phyloP scores from a whole-genome alignment of 2,329 filamentous ascomycete genomes.

The Stagonosporopsis cucurbitacearum region DNA sequence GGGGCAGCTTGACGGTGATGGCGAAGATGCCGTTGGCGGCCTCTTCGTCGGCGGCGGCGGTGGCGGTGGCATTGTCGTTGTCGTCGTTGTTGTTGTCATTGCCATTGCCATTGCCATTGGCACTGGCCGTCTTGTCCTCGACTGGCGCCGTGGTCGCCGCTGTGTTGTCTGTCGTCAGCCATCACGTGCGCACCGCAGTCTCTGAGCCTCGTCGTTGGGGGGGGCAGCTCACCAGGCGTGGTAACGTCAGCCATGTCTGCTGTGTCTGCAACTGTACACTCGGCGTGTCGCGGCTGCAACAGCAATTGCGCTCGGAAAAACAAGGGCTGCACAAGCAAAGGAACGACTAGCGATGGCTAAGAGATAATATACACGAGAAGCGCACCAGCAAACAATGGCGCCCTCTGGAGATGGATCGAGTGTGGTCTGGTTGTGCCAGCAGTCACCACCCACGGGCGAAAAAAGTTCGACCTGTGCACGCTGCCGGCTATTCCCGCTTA shows the following conservation, averaged over 20 bases:
- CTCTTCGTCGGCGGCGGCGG: slow-evolving; percentile 37
- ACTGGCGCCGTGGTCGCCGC: slow-evolving; percentile 37
- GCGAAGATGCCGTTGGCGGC: slow-evolving; percentile 61
- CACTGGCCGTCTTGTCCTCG: slow-evolving; percentile 31
- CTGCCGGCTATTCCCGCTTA: slow-evolving; percentile 17
- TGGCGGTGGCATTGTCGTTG: no score
- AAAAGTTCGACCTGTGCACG: slow-evolving; percentile 13
- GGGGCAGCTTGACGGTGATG: slow-evolving; percentile 81
- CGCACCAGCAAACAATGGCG: slow-evolving; percentile 46
- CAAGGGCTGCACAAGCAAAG: slow-evolving; percentile 35
- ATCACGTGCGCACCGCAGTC: slow-evolving; percentile 11
- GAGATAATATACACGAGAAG: slow-evolving; percentile 39
- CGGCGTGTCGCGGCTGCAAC: not conserved
- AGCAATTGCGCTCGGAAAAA: slow-evolving; percentile 13
- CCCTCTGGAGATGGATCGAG: slow-evolving; percentile 23
- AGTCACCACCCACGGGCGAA: slow-evolving; percentile 10
- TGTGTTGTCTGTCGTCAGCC: slow-evolving; percentile 32
- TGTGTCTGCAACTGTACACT: no score
- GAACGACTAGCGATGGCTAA: slow-evolving; percentile 25
- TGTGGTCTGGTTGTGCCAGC: not conserved
- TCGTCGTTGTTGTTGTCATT: slow-evolving; percentile 24
- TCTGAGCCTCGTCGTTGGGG: slow-evolving; percentile 11
- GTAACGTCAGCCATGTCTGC: slow-evolving; percentile 44
- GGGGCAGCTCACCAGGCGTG: slow-evolving; percentile 44
- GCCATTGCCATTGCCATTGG: slow-evolving; percentile 11